phyloP scores from a whole-genome alignment of 73 alveolate genomes.

The Diophrys appendiculata region DNA sequence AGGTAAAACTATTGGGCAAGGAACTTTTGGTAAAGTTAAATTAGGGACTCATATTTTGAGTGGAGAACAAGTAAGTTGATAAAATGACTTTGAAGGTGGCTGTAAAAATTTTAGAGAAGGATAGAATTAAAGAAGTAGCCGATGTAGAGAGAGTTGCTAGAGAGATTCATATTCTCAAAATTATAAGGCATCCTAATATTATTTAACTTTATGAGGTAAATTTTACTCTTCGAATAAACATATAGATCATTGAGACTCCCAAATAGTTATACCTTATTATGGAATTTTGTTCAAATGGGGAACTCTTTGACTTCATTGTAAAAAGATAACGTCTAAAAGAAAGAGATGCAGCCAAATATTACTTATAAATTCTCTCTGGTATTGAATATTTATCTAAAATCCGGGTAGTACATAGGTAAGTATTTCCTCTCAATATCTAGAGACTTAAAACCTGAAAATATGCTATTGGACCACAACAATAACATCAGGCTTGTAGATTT shows the following conservation, averaged over 20 bases:
- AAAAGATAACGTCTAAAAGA: conserved; percentile 42
- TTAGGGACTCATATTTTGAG: conserved; percentile 8
- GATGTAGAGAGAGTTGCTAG: conserved; percentile 69
- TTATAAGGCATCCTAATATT: conserved; percentile 69
- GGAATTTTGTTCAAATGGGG: conserved; percentile 19
- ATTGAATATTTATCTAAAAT: conserved; percentile 81
- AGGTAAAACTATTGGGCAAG: too few species aligned
- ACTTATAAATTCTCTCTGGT: conserved; percentile 84
- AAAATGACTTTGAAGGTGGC: conserved; percentile 63
- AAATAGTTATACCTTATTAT: conserved; percentile 18
- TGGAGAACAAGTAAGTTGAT: conserved; percentile 37
- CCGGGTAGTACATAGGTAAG: conserved; percentile 48
- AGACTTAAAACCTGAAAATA: conserved; percentile 88
- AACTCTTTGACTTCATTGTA: conserved; percentile 45
- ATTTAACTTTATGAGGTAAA: conserved; percentile 64
- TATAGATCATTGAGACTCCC: conserved; percentile 18
- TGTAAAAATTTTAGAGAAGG: conserved; percentile 83
- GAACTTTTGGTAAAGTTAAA: not conserved
- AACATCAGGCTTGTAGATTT: conserved; percentile 71
- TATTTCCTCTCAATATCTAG: not conserved
- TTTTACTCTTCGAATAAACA: not conserved
- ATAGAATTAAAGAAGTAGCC: conserved; percentile 64
- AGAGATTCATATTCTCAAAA: conserved; percentile 65
- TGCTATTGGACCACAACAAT: conserved; percentile 76
- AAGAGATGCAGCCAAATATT: conserved; percentile 79